Percentiles rank a stretch among this genome's conserved stretches.
phyloP scores from a whole-genome alignment of 1,284 basidiomycete genomes.

The Amylostereum chailletii region DNA sequence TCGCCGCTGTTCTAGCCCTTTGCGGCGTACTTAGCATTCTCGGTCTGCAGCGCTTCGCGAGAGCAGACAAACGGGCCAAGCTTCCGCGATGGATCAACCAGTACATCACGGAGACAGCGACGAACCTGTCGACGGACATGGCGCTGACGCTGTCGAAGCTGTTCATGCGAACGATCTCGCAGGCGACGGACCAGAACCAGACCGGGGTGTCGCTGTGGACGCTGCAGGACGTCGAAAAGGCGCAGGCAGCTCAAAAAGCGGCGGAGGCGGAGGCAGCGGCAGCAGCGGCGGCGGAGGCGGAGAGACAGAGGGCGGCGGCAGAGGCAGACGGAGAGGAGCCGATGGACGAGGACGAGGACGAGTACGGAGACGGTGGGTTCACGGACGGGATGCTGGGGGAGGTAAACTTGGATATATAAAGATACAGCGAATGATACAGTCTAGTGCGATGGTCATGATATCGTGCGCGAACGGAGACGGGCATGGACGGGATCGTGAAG shows the following conservation, averaged over 20 bases:
- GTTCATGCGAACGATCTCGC: constrained; percentile 97
- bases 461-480: background rate
- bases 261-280: constrained; percentile 38
- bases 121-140: constrained; percentile 98
- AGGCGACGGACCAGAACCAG: constrained; percentile 92
- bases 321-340: constrained; percentile 23
- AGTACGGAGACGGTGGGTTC: constrained; percentile 67
- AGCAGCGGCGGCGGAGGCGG: constrained; percentile 15
- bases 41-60: constrained; percentile 79
- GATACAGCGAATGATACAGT: background rate
- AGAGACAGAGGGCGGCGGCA: constrained; percentile 17
- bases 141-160: constrained; percentile 91
- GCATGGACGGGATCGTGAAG: background rate
- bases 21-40: constrained; percentile 1
- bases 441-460: background rate
- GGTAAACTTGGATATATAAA: constrained; percentile 38
- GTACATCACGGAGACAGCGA: constrained; percentile 95
- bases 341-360: constrained; percentile 42
- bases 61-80: constrained; percentile 95
- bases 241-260: constrained; percentile 70
- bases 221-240: constrained; percentile 73
- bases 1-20: constrained; percentile 7
- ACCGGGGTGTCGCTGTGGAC: constrained; percentile 96
- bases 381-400: constrained; percentile 58
- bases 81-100: constrained; percentile 99